These are phyloP conservation scores for Erysimum cheiranthoides DNA, from an alignment of 345 rosid species.

Conservation along the genomic window DNA sequence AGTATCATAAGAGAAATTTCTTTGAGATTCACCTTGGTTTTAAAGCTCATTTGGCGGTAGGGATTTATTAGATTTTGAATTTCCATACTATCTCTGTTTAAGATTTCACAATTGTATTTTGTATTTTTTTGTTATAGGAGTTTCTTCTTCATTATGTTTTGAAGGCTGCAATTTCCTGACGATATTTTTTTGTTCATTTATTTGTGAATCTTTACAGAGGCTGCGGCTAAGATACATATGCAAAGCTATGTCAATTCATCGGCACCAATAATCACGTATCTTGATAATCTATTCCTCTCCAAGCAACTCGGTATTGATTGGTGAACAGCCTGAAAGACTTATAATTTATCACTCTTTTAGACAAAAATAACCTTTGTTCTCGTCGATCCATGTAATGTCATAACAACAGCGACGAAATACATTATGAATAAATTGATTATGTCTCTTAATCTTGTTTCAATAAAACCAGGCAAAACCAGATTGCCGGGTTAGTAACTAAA, in stretches of 20 bases:
- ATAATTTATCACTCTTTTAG: slow-evolving; percentile 4
- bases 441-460: neutral
- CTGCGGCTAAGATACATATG: slow-evolving; percentile 76
- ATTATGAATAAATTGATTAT: neutral
- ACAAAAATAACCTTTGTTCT: slow-evolving; percentile 5
- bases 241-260: slow-evolving; percentile 65
- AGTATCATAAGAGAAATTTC: neutral
- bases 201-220: slow-evolving; percentile 54
- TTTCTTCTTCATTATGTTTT: slow-evolving; percentile 13
- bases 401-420: slow-evolving; percentile 8
- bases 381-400: slow-evolving; percentile 17
- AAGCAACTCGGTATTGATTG: slow-evolving; percentile 87
- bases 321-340: slow-evolving; percentile 49
- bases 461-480: neutral
- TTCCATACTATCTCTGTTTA: slow-evolving; percentile 5
- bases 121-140: neutral
- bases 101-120: neutral
- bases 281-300: slow-evolving; percentile 70
- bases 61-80: neutral
- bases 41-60: neutral
- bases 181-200: neutral
- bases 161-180: slow-evolving; percentile 1
- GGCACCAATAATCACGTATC: slow-evolving; percentile 60
- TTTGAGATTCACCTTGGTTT: slow-evolving; percentile 7
- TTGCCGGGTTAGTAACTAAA: too few species aligned